Conservation (phyloP, 768 basidiomycete species). For the Suillus brevipes region DNA sequence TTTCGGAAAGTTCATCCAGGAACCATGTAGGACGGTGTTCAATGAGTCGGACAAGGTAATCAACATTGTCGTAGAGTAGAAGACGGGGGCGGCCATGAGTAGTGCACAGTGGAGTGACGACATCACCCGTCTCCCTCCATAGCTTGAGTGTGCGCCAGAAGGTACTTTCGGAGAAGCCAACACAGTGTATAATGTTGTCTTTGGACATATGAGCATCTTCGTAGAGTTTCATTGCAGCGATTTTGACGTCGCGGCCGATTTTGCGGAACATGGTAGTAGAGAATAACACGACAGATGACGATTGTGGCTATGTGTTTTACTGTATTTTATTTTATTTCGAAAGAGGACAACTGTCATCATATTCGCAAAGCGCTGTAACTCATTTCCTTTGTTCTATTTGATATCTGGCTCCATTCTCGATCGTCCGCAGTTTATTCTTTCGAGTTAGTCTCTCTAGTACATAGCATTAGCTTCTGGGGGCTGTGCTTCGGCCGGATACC, state of each 20-base stretch:
- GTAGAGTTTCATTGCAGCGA: too few relatives aligned
- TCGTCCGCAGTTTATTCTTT: too few relatives aligned
- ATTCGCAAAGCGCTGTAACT: too few relatives aligned
- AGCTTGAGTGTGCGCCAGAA: constrained; percentile 6
- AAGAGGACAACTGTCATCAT: too few relatives aligned
- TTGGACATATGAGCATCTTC: too few relatives aligned
- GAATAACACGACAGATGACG: neutral
- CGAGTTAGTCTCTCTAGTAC: too few relatives aligned
- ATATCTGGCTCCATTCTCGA: too few relatives aligned
- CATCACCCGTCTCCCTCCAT: constrained; percentile 4
- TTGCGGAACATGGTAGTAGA: constrained; percentile 3
- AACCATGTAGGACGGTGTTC: constrained; percentile 31
- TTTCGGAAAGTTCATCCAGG: constrained; percentile 32
- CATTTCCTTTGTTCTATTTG: too few relatives aligned
- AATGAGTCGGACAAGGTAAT: constrained; percentile 27
- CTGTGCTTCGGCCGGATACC: too few relatives aligned
- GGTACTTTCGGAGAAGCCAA: neutral
- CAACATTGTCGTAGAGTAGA: constrained; percentile 17
- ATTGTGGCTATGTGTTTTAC: neutral
- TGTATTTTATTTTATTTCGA: constrained; percentile 1
- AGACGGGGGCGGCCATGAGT: neutral
- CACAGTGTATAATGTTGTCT: too few relatives aligned
- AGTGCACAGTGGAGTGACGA: constrained; percentile 4
- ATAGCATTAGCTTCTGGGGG: too few relatives aligned
- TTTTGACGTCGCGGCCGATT: neutral